Evolutionary conservation across 164 flowering plant genomes (phyloP), one percentile per base, ranked within the genome.

Genomic region (Vitis rotundifolia): DNA sequence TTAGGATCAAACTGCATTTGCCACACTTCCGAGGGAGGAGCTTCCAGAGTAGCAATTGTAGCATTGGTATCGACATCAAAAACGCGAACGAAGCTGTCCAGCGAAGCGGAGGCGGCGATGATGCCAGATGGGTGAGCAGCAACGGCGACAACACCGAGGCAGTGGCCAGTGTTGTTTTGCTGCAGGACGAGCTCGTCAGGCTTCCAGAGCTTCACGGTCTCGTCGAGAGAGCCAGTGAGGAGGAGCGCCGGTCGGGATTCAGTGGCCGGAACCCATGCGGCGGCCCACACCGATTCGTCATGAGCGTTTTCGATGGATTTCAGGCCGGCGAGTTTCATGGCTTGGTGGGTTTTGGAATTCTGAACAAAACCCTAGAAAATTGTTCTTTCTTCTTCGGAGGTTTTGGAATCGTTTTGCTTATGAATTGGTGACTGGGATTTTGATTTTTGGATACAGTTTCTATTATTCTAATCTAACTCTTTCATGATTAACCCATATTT

Each of bases 11-110:
- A 96, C 75, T 83, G 86, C 97, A 96, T 81, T 78, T 93, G 94
- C 98, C 98, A 96, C 68, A 91, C 95, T 79, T 96, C 98, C 53
- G 97, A 91, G 1, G 99, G 98, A 1, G 98, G 92, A 57, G 97
- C 93, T 75, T 93, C 98, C 63, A 96, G 97, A 22, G 93, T 87
- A 64, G 99, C 89, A 47, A 96, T 84, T 26, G 97, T 93, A 60
- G 85, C 81, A 72, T 96, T 96, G 50, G 93, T 78, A 58, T 88
- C 92, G 8, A 96, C 98, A 68, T 96, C 95, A 59, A 96, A 96
- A 5, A 96, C 97, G 18, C 98, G 80, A 47, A 96, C 81, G 73
- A 93, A 93, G 84, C 97, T 90, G 60, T 96, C 99, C 18, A 96
- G 83, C 6, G 98, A 91, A 62, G 99, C 92, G 1, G 99, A 96